Evolutionary conservation across 2,329 filamentous ascomycete species (phyloP), one percentile per base, ranked within the genome.

Genomic region (Epichloe hybrida): DNA sequence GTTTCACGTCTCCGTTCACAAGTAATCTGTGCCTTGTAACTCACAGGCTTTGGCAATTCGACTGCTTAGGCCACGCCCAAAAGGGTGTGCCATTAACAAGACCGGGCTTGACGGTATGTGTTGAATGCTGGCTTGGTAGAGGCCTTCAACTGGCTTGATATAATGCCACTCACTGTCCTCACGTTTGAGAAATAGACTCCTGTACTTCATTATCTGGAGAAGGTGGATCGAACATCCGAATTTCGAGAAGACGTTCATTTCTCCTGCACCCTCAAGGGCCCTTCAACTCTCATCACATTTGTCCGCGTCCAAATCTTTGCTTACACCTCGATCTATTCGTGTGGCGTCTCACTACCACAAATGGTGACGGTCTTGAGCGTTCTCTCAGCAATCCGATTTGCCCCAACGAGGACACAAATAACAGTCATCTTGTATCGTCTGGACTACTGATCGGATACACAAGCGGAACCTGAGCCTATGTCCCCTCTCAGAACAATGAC

Each of bases 1-100:
- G 47, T 49, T 49, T 49, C 47, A 49, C 47, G n/a, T 47, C 37
- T 42, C 23, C 31, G 39, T 31, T 37, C 31, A 43, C 47, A 43
- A 36, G 39, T 23, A 11, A 21, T 42, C 31, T 42, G 39, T 42
- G 23, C 47, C 47, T 43, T 43, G 31, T 49, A 23, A 31, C 47
- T 49, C 39, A 43, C 39, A 43, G 17, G 15, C 21, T 27, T 37
- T 15, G 39, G 17, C 20, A 15, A 15, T 43, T 43, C 31, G 38
- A 42, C 20, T 31, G 31, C 31, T 40, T 27, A 27, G 27, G 13
- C 17, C 7, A 40, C 8, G 35, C 39, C 47, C 39, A 13, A 23
- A 11, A 31, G 20, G 20, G 38, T 41, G 47, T 38, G 27, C 13
- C 36, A n/a, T 17, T 20, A 23, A 9, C 4, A 34, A 20, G 20